phyloP scores from a whole-genome alignment of 495 filamentous ascomycete species.

The Hypoxylon intermedium region DNA sequence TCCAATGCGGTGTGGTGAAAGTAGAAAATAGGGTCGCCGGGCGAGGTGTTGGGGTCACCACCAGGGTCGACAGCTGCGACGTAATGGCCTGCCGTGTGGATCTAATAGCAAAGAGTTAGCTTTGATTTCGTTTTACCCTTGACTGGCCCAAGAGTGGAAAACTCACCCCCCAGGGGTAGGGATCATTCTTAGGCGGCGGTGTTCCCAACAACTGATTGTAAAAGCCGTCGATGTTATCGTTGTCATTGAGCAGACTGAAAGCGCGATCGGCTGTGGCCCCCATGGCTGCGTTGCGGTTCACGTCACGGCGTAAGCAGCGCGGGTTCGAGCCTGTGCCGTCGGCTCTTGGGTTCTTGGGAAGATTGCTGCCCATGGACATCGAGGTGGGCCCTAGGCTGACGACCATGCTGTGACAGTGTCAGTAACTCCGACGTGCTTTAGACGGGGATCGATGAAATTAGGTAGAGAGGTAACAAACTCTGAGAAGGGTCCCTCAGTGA shows the following conservation, averaged over 20 bases:
- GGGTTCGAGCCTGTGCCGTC: conserved; percentile 47
- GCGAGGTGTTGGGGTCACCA: conserved; percentile 59
- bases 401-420: conserved; percentile 45
- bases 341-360: conserved; percentile 45
- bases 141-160: neutral
- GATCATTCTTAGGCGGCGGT: conserved; percentile 45
- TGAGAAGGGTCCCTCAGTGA: conserved; percentile 63
- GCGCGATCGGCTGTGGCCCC: conserved; percentile 58
- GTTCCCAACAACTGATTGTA: conserved; percentile 59
- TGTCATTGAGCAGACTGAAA: conserved; percentile 55
- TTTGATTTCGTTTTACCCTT: conserved; percentile 29
- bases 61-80: conserved; percentile 66
- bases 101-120: conserved; percentile 50
- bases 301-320: conserved; percentile 56
- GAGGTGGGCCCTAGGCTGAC: conserved; percentile 50
- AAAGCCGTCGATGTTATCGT: conserved; percentile 60
- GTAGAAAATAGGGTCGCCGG: conserved; percentile 63
- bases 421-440: conserved; percentile 1
- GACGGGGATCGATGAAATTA: neutral
- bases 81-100: conserved; percentile 69
- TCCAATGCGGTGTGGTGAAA: conserved; percentile 65
- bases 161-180: conserved; percentile 49
- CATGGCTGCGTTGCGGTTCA: conserved; percentile 57
- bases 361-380: conserved; percentile 37
- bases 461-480: conserved; percentile 38